Conservation (phyloP, 306 rosid genomes). For the Quercus bicolor region DNA sequence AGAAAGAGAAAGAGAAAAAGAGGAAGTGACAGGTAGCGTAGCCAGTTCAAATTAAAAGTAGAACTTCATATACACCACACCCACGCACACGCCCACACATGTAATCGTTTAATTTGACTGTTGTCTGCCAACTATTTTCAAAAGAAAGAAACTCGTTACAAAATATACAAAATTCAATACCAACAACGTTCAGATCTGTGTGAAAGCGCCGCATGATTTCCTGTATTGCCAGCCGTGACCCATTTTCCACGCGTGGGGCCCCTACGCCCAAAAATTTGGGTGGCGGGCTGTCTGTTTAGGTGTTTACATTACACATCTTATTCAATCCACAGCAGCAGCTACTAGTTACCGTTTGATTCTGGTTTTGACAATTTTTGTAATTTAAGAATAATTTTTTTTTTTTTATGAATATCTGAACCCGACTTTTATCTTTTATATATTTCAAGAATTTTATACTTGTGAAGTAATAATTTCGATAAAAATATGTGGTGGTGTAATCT, state of each 20-base stretch:
- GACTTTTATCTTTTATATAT: accelerated
- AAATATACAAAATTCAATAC: not conserved
- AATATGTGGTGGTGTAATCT: no score
- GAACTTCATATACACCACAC: no score
- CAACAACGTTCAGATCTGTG: conserved; percentile 38
- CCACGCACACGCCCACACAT: not conserved
- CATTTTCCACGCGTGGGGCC: conserved; percentile 37
- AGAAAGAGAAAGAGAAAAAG: not conserved
- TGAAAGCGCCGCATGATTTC: conserved; percentile 50
- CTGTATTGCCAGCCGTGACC: conserved; percentile 36
- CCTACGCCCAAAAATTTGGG: not conserved
- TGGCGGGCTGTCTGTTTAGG: no score
- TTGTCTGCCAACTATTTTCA: not conserved
- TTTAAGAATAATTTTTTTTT: no score
- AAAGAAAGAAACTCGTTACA: not conserved
- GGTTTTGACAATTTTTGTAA: no score
- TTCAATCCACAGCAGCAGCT: no score
- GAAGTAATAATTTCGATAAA: accelerated
- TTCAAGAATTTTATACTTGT: accelerated
- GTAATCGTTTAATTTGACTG: conserved; percentile 5
- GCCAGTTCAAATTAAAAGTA: conserved; percentile 35
- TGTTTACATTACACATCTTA: no score
- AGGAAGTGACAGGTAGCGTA: conserved; percentile 38
- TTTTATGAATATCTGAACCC: no score
- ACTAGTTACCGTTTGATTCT: no score